Conservation (phyloP, 2,329 filamentous ascomycete species). For the Tolypocladium tundrense region DNA sequence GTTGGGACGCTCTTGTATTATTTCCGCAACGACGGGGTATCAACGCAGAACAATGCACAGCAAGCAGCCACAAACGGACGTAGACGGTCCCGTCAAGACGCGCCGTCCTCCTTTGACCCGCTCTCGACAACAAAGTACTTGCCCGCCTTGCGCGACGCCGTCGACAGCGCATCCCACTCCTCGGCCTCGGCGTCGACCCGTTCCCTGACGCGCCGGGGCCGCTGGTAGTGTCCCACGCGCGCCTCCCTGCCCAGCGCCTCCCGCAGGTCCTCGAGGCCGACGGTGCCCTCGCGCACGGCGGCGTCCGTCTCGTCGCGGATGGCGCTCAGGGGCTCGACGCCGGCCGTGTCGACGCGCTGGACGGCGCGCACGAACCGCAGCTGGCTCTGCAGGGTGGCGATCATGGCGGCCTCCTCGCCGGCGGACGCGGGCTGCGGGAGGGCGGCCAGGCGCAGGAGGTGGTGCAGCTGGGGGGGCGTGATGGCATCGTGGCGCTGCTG, state of each 20-base stretch:
- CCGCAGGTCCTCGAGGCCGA: conserved; percentile 47
- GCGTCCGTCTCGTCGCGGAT: conserved; percentile 72
- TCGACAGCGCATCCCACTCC: conserved; percentile 60
- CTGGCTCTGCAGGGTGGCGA: conserved; percentile 67
- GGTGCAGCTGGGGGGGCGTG: conserved; percentile 59
- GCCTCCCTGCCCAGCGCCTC: conserved; percentile 51
- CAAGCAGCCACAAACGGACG: not conserved
- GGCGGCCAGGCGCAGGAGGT: conserved; percentile 81
- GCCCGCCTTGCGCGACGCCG: conserved; percentile 55
- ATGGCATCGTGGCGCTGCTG: conserved; percentile 27
- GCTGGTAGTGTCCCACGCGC: conserved; percentile 42
- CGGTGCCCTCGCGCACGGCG: conserved; percentile 46
- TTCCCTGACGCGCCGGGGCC: conserved; percentile 28
- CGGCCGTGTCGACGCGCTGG: conserved; percentile 65
- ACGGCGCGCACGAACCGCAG: conserved; percentile 85
- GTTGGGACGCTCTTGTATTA: not conserved
- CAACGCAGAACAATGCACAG: conserved; percentile 1
- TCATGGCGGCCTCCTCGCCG: conserved; percentile 59
- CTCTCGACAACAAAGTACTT: conserved; percentile 71
- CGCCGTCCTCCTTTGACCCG: conserved; percentile 16
- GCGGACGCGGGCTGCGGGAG: conserved; percentile 59
- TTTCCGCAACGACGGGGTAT: not conserved
- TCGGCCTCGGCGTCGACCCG: conserved; percentile 37
- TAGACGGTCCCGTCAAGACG: not conserved
- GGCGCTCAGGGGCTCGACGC: conserved; percentile 62